phyloP scores from a whole-genome alignment of 768 basidiomycete species.

The Rhizopogon rudus region DNA sequence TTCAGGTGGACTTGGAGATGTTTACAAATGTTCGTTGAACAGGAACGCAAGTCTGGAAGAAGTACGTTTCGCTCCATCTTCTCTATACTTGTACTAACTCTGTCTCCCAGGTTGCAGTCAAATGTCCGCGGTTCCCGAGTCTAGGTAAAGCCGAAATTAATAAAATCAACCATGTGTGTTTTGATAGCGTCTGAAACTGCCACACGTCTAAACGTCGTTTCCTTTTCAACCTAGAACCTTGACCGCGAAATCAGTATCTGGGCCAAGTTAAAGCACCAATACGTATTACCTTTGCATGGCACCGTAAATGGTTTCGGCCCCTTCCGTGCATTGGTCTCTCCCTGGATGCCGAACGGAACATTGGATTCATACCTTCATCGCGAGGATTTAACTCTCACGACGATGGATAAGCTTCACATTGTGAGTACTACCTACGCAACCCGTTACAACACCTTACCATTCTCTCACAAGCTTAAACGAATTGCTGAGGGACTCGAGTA shows the following conservation, averaged over 20 bases:
- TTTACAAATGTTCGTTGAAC: constrained; percentile 29
- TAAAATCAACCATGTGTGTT: neutral
- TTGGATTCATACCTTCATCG: constrained; percentile 24
- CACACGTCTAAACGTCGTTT: neutral
- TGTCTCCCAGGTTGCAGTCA: constrained; percentile 3
- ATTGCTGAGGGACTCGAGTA: constrained; percentile 18
- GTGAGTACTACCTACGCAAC: constrained; percentile 1
- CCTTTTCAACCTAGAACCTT: constrained; percentile 10
- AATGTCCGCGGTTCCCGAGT: neutral
- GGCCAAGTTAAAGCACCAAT: constrained; percentile 12
- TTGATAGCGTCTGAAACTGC: neutral
- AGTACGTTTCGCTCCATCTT: neutral
- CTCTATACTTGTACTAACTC: neutral
- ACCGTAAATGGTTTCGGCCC: constrained; percentile 15
- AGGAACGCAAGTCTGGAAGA: neutral
- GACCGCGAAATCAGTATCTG: constrained; percentile 20
- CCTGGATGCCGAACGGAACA: constrained; percentile 33
- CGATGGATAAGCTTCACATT: constrained; percentile 8
- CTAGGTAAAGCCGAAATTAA: neutral
- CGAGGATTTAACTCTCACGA: neutral
- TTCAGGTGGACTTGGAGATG: constrained; percentile 39
- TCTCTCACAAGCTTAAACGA: constrained; percentile 15
- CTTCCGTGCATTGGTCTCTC: constrained; percentile 29
- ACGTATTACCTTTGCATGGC: constrained; percentile 16
- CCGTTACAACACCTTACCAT: neutral